Evolutionary conservation across 768 basidiomycete genomes (phyloP), one percentile per base, ranked within the genome.

Genomic region (Mycena vitilis): DNA sequence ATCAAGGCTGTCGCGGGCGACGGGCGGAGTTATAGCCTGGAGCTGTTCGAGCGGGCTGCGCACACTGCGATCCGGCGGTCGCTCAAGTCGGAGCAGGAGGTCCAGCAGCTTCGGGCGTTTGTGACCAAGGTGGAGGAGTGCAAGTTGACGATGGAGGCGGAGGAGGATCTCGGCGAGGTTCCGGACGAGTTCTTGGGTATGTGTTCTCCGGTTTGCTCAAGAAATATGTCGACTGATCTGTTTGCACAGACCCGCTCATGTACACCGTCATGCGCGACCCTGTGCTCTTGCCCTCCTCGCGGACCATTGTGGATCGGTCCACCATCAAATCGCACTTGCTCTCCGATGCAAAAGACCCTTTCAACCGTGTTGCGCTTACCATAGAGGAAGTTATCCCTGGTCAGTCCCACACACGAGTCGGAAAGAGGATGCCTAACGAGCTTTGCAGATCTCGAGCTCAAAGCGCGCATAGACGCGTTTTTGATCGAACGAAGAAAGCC

Each of bases 311-410:
- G 49, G 98, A 99, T 78, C 89, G 94, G 25, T 85, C 92, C 2
- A 98, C 96, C 2, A 99, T 99, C 83, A 97, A 97, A 74, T 93
- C 95, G 1, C 96, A 98, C 78, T 81, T 98, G 42, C 82, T 99
- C 22, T 97, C 95, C 0, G 96, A 98, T 74, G 80, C 90, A 20
- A 94, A 89, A 60, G 98, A 99, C 79, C 98, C 98, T 1, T 99
- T 99, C 87, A 99, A 98, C 79, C 91, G 98, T 36, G 82, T 85
- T 40, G 95, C 97, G 2, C 82, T 98, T 34, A 78, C 83, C 12
- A 88, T 96, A 70, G 92, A 92, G 62, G 93, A 96, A 13, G 91
- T 96, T 16, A 77, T 90, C 65, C 88, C 94, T 34, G 80, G 96
- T 95, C 80, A 10, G 49, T 63, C 40, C 4, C 13, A 1, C 23